A percentile compares a stretch with the other conserved stretches of the same genome.
Evolutionary conservation across 140 eudicot genomes (phyloP).

Genomic region (Erigeron philadelphicus): DNA sequence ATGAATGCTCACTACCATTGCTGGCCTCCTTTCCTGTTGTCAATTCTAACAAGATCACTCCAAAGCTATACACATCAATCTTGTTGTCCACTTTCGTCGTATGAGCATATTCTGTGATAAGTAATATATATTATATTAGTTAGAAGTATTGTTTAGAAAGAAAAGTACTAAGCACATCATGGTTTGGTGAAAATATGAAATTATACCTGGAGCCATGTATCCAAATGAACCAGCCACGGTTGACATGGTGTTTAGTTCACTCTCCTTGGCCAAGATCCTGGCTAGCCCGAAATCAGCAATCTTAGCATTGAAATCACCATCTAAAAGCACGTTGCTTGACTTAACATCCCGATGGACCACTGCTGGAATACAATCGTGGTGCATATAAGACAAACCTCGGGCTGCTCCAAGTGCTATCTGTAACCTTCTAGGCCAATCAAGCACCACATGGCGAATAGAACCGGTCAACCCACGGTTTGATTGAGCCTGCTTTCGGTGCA

Average conservation of each 20-base stretch:
- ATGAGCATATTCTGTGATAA: slow-evolving; percentile 54
- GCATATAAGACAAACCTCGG: slow-evolving; percentile 75
- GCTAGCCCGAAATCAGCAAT: slow-evolving; percentile 92
- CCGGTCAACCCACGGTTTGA: slow-evolving; percentile 22
- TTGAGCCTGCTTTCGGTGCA: slow-evolving; percentile 41
- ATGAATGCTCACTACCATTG: slow-evolving; percentile 45
- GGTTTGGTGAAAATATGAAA: background rate
- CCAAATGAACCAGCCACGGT: slow-evolving; percentile 75
- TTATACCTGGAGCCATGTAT: slow-evolving; percentile 71
- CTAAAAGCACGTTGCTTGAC: slow-evolving; percentile 72
- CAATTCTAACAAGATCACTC: slow-evolving; percentile 72
- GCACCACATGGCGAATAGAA: slow-evolving; percentile 36
- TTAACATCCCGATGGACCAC: slow-evolving; percentile 74
- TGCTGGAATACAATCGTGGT: slow-evolving; percentile 65
- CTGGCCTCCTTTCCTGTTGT: slow-evolving; percentile 68
- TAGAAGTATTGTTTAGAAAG: background rate
- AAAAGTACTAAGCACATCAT: background rate
- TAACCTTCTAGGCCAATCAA: slow-evolving; percentile 77
- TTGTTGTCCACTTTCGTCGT: slow-evolving; percentile 59
- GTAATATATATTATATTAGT: background rate
- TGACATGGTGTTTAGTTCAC: slow-evolving; percentile 49
- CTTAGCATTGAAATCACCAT: slow-evolving; percentile 64
- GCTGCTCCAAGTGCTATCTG: slow-evolving; percentile 78
- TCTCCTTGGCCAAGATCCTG: slow-evolving; percentile 38
- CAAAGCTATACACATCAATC: slow-evolving; percentile 86